Base-by-base conservation (phyloP, 441 rosid genomes). In the Breynia disticha region DNA sequence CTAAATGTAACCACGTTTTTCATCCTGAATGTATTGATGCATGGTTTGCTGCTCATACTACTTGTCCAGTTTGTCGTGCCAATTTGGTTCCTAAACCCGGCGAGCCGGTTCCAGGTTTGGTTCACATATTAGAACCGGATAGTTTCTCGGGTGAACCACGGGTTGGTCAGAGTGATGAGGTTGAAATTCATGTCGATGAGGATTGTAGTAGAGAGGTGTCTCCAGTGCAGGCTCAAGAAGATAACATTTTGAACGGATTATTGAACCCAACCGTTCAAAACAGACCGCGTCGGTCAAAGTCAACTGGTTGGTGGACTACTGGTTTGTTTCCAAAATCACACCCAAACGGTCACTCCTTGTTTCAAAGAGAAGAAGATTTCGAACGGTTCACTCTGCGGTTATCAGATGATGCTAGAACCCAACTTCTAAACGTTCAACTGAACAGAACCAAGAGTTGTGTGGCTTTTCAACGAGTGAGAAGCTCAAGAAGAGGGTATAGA, bases 41-140 rank as follows among this genome's bases (percentile, higher is more conserved):
- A 0, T 91, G 98, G 98, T 74, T 91, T 1, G 63, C 74, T 20
- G 84, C 82, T 14, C 91, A 86, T 59, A 79, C 76, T 8, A 91
- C 97, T 28, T 91, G 98, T 55, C 98, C 96, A 0, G 95, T 91
- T 54, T 91, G 98, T 22, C 84, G 97, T 19, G 81, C 95, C 16
- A 76, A 86, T 64, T 84, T 91, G 57, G 69, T 64, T 0, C 87
- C 82, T 1, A 61, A 62, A 21, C 81, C 87, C 56, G 42, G 69
- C 45, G 49, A 73, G 68, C 4, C 71, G 65, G 7, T 80, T 57
- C 12, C 24, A 59, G 17, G 35, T 19, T 32, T 72, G 6, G 21
- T 72, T 39, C 73, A 46, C 51, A 24, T 70, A 5, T 32, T 48
- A 6, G 67, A 75, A 37, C 62, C 68, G 50, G 65, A 48, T 3